These are phyloP conservation scores for Talaromyces trachyspermus DNA, from an alignment of 495 filamentous ascomycete genomes.

Conservation along the genomic window DNA sequence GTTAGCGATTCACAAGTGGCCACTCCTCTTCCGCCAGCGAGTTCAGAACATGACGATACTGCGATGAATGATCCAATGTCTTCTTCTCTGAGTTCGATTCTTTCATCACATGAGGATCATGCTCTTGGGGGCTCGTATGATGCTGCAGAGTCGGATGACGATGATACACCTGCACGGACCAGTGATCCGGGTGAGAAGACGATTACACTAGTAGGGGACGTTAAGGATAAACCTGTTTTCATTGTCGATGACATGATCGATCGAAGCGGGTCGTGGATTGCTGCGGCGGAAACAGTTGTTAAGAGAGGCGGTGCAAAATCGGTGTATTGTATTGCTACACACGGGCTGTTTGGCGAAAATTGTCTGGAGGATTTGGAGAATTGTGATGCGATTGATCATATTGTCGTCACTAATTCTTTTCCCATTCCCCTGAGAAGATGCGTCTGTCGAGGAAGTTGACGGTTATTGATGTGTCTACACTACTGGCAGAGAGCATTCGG, in stretches of 20 bases:
- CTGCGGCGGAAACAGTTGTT: slow-evolving; percentile 94
- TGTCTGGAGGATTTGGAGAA: slow-evolving; percentile 84
- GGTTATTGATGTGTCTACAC: slow-evolving; percentile 76
- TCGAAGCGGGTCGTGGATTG: slow-evolving; percentile 93
- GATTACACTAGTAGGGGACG: slow-evolving; percentile 92
- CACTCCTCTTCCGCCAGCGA: slow-evolving; percentile 52
- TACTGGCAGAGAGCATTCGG: slow-evolving; percentile 86
- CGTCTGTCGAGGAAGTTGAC: slow-evolving; percentile 74
- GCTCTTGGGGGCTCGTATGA: slow-evolving; percentile 79
- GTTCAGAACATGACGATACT: slow-evolving; percentile 25
- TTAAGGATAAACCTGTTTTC: slow-evolving; percentile 76
- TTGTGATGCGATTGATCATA: slow-evolving; percentile 85
- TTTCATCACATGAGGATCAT: slow-evolving; percentile 49
- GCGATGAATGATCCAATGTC: slow-evolving; percentile 53
- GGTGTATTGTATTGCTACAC: slow-evolving; percentile 96
- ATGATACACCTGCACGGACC: slow-evolving; percentile 72
- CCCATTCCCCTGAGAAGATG: slow-evolving; percentile 71
- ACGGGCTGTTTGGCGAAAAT: slow-evolving; percentile 86
- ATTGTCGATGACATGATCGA: slow-evolving; percentile 99
- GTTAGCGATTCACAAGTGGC: slow-evolving; percentile 42
- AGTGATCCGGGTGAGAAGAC: slow-evolving; percentile 62
- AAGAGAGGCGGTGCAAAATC: slow-evolving; percentile 86
- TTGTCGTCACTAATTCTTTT: slow-evolving; percentile 95
- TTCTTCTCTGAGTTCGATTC: slow-evolving; percentile 56
- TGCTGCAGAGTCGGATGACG: slow-evolving; percentile 71